These are phyloP conservation scores for Rhytidhysteron rufulum DNA, from an alignment of 2,329 filamentous ascomycete species.

Conservation along the genomic window DNA sequence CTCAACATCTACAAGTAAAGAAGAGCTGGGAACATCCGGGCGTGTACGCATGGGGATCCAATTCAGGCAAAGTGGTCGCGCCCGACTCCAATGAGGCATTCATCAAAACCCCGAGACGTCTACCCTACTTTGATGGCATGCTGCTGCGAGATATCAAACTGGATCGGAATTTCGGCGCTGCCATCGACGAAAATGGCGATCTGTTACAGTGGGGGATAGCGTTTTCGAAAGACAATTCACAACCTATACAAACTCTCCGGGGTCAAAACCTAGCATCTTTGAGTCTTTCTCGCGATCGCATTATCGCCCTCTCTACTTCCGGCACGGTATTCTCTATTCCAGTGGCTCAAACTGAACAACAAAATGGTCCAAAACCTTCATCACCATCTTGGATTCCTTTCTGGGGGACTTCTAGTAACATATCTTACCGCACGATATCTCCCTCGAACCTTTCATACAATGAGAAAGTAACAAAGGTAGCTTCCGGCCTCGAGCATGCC, in stretches of 20 bases:
- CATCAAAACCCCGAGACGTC: conserved; percentile 75
- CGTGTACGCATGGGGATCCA: conserved; percentile 92
- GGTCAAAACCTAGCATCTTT: conserved; percentile 79
- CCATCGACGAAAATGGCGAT: conserved; percentile 83
- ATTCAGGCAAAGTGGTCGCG: conserved; percentile 77
- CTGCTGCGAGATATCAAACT: conserved; percentile 84
- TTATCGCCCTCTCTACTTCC: conserved; percentile 70
- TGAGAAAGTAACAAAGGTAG: conserved; percentile 71
- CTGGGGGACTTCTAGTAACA: conserved; percentile 58
- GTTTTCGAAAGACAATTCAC: conserved; percentile 61
- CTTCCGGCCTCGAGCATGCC: conserved; percentile 79
- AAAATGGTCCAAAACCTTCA: conserved; percentile 58
- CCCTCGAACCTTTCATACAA: conserved; percentile 62
- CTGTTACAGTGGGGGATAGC: conserved; percentile 86
- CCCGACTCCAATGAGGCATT: conserved; percentile 73
- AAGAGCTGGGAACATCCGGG: conserved; percentile 78
- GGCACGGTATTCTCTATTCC: conserved; percentile 85
- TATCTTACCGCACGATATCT: conserved; percentile 71
- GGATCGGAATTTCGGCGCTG: conserved; percentile 75
- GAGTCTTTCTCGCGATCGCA: conserved; percentile 73
- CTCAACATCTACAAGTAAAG: conserved; percentile 84
- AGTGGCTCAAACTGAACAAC: conserved; percentile 68
- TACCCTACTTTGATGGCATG: conserved; percentile 79
- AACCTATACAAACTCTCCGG: conserved; percentile 67
- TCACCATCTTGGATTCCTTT: conserved; percentile 72